A percentile compares a stretch with the other conserved stretches of the same genome.
phyloP scores from a whole-genome alignment of 1,139 yeast genomes.

The Geotrichum aggregatum region DNA sequence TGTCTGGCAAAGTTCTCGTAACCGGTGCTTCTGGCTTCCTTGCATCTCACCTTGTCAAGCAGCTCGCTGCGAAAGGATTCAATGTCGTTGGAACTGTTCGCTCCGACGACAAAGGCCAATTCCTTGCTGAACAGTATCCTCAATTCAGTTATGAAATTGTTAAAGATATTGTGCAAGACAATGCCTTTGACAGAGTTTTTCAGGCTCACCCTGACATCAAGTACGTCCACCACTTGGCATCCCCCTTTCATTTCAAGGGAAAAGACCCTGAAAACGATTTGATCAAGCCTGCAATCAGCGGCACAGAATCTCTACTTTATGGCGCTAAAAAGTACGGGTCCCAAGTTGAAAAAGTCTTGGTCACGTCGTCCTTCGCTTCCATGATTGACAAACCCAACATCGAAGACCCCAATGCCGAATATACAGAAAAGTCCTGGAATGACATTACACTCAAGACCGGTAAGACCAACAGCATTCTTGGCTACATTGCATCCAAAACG shows the following conservation, averaged over 20 bases:
- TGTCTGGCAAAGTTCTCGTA: too few species aligned
- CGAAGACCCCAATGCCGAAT: constrained; percentile 26
- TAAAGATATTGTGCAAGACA: constrained; percentile 47
- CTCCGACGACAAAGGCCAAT: too few species aligned
- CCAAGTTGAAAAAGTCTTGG: constrained; percentile 48
- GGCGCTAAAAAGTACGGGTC: constrained; percentile 46
- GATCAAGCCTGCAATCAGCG: constrained; percentile 49
- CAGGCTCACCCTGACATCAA: constrained; percentile 45
- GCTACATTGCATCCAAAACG: constrained; percentile 38
- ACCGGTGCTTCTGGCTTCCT: too few species aligned
- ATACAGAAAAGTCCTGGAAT: constrained; percentile 41
- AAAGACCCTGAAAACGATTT: constrained; percentile 42
- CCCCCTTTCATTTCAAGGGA: constrained; percentile 46
- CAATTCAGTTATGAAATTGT: constrained; percentile 36
- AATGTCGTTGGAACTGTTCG: too few species aligned
- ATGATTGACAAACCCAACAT: constrained; percentile 40
- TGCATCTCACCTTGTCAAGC: too few species aligned
- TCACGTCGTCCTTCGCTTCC: constrained; percentile 56
- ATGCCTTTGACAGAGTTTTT: constrained; percentile 55
- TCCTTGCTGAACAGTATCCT: too few species aligned
- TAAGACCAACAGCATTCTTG: constrained; percentile 25
- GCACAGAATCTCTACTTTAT: constrained; percentile 45
- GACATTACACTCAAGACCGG: constrained; percentile 40
- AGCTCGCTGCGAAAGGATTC: too few species aligned
- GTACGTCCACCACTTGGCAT: constrained; percentile 57